Evolutionary conservation across 371 early-diverging fungal species (phyloP).

Genomic region (Mucor lusitanicus): DNA sequence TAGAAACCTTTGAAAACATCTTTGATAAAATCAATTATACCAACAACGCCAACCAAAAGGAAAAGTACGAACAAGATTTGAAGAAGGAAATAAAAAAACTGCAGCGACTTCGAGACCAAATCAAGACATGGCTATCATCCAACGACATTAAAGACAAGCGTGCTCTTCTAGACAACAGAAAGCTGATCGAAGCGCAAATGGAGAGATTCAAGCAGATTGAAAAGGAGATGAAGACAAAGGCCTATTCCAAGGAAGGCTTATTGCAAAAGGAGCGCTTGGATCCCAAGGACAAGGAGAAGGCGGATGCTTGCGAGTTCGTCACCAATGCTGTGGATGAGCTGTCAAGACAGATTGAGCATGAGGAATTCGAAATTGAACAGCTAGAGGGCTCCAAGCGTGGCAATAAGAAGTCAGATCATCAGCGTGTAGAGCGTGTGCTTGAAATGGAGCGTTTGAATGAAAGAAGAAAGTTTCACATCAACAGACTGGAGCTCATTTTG

Average conservation of each 20-base stretch:
- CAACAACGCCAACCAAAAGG: constrained; percentile 85
- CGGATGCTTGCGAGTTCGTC: constrained; percentile 82
- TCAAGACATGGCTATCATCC: constrained; percentile 92
- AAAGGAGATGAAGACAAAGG: constrained; percentile 98
- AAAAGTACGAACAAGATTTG: constrained; percentile 93
- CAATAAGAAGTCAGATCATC: constrained; percentile 69
- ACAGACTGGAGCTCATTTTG: constrained; percentile 85
- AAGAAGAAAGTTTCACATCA: constrained; percentile 88
- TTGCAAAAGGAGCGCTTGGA: constrained; percentile 80
- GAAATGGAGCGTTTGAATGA: constrained; percentile 76
- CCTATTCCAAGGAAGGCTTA: constrained; percentile 95
- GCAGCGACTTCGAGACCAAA: constrained; percentile 94
- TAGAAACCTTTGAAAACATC: constrained; percentile 90
- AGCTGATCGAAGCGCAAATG: constrained; percentile 97
- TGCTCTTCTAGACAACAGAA: constrained; percentile 83
- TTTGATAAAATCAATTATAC: constrained; percentile 88
- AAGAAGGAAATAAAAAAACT: constrained; percentile 99
- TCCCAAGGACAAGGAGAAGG: constrained; percentile 91
- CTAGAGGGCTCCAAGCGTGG: constrained; percentile 67
- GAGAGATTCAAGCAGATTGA: constrained; percentile 96
- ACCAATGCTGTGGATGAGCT: constrained; percentile 79
- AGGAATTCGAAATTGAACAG: constrained; percentile 89
- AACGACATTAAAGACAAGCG: constrained; percentile 97
- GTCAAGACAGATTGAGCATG: constrained; percentile 83
- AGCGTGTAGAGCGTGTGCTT: constrained; percentile 69